Conservation (phyloP, 2,329 filamentous ascomycete species). For the Penicillium sp. region DNA sequence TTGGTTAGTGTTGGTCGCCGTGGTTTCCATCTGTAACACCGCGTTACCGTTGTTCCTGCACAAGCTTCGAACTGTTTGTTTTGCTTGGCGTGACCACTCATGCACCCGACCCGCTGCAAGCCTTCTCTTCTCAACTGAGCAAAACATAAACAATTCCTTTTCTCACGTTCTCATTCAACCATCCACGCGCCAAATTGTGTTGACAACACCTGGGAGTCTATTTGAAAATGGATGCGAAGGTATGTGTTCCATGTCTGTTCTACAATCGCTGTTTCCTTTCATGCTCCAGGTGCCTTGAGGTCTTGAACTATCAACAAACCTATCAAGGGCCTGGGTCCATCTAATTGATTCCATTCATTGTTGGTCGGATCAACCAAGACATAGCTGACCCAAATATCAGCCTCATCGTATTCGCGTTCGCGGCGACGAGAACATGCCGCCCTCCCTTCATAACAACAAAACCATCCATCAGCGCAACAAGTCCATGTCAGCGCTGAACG, state of each 20-base stretch:
- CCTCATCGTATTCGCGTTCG: conserved; percentile 67
- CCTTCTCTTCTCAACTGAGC: conserved; percentile 20
- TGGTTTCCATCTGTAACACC: neutral
- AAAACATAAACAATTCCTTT: conserved; percentile 27
- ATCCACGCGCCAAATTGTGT: conserved; percentile 4
- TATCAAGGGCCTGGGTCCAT: neutral
- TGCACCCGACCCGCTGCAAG: conserved; percentile 7
- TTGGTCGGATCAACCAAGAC: conserved; percentile 6
- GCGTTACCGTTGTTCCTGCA: neutral
- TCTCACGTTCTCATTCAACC: conserved; percentile 2
- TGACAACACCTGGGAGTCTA: conserved; percentile 1
- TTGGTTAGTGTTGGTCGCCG: neutral
- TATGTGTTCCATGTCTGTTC: conserved; percentile 9
- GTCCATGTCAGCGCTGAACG: conserved; percentile 66
- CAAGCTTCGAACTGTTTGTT: conserved; percentile 21
- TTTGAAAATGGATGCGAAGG: conserved; percentile 49
- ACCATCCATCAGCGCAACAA: conserved; percentile 78
- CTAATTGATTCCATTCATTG: neutral
- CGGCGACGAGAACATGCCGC: conserved; percentile 67
- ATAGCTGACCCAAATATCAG: conserved; percentile 45
- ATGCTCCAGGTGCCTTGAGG: neutral
- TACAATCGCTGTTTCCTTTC: neutral
- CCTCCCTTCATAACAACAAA: conserved; percentile 53
- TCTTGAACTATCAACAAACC: neutral
- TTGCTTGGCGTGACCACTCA: conserved; percentile 22